Base-by-base conservation (phyloP, 2,329 filamentous ascomycete genomes). In the Claviceps africana region DNA sequence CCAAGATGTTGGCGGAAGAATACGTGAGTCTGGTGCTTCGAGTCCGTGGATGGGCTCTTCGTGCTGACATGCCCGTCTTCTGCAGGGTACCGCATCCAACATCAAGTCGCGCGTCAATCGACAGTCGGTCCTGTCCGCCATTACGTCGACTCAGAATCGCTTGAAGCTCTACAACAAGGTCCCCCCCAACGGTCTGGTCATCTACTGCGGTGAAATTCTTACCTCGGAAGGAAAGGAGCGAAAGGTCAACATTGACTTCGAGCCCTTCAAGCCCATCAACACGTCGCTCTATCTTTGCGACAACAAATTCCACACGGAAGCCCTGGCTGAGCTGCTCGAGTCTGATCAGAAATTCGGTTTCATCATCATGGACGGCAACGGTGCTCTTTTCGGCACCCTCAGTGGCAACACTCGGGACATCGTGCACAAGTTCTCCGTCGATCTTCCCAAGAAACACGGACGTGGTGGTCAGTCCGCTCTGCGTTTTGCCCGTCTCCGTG, bases 1-100 rank as follows among this genome's bases (percentile, higher is more conserved):
- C 93, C 55, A 97, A 97, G 81, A 98, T 98, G 93, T 86, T 98
- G 84, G 94, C 94, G 76, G 93, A 98, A 96, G 90, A 95, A 87
- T 95, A 93, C 68, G 88, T 93, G 79, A 60, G 86, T 53, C 10
- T 13, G 37, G 50, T 45, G 31, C 33, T 28, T 43, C 42, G 44
- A 42, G 25, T 39, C 47, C 30, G 10, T 28, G 17, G 19, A 10
- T 11, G 68, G 88, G 91, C 79, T 60, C 7, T 28, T 10, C 39
- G 49, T 45, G 42, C 57, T 65, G 47, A 66, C 58, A 39, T 53
- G 48, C 21, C 35, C n/a, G 30, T 37, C 33, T 33, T 39, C 55
- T 43, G 21, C 60, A 93, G 88, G 93, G 93, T 67, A 98, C 93
- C 55, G 94, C 93, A 56, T 96, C 90, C 64, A 98, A 98, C 75